Evolutionary conservation across 2,329 filamentous ascomycete genomes (phyloP).

Genomic region (Neonectria faginata): DNA sequence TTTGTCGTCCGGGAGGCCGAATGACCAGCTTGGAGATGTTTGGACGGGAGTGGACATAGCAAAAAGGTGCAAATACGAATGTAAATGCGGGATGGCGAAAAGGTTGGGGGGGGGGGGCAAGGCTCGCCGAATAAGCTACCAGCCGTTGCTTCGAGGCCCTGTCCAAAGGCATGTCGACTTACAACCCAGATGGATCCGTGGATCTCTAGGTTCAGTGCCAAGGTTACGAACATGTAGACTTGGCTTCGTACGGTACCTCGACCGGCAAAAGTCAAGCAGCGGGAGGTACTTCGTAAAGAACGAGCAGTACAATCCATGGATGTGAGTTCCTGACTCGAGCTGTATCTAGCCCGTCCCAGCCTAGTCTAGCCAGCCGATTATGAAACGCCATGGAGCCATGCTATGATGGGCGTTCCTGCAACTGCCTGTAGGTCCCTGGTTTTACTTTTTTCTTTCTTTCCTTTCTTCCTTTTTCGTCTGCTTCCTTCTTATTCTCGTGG

Average conservation of each 20-base stretch:
- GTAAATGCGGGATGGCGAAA: slow-evolving; percentile 11
- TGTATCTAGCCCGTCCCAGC: slow-evolving; percentile 30
- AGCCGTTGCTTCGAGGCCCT: slow-evolving; percentile 36
- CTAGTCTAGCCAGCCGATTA: not conserved
- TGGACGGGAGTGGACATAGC: too few species aligned
- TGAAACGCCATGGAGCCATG: not conserved
- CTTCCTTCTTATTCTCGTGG: not conserved
- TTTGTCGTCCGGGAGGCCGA: slow-evolving; percentile 9
- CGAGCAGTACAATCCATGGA: too few species aligned
- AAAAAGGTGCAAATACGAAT: not conserved
- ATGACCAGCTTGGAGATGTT: slow-evolving; percentile 10
- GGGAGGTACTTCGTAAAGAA: not conserved
- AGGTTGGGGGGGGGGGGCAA: slow-evolving; percentile 16
- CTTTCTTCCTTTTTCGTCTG: not conserved
- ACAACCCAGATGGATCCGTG: slow-evolving; percentile 29
- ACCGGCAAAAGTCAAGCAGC: slow-evolving; percentile 3
- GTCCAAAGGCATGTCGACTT: not conserved
- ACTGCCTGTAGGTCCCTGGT: not conserved
- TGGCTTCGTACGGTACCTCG: too few species aligned
- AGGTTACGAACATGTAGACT: too few species aligned
- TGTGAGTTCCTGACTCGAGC: slow-evolving; percentile 38
- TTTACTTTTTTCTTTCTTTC: not conserved
- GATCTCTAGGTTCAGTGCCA: slow-evolving; percentile 30
- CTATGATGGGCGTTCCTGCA: not conserved
- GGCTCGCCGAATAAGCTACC: slow-evolving; percentile 35